Conservation (phyloP, 768 basidiomycete species). For the Calocybe gangraenosa region DNA sequence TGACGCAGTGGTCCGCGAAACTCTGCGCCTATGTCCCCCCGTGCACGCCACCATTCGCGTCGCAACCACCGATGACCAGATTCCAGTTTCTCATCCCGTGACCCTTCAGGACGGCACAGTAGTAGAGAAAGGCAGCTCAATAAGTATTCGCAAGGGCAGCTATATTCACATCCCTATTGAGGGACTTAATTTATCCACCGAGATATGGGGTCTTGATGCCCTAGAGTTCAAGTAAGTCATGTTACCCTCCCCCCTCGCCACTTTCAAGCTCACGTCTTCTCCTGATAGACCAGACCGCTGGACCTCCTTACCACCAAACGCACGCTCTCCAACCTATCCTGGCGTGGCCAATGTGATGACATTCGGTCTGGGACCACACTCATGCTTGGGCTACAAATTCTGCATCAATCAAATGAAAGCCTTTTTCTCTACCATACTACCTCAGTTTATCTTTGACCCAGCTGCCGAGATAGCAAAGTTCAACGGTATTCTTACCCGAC, state of each 20-base stretch:
- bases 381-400: constrained; percentile 48
- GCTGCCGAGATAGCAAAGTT: constrained; percentile 40
- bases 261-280: constrained; percentile 6
- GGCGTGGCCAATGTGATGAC: constrained; percentile 50
- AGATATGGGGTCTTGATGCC: constrained; percentile 55
- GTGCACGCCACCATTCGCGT: constrained; percentile 57
- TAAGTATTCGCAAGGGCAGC: constrained; percentile 49
- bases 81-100: constrained; percentile 47
- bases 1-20: constrained; percentile 55
- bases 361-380: constrained; percentile 47
- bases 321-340: constrained; percentile 33
- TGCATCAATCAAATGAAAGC: constrained; percentile 46
- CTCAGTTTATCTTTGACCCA: constrained; percentile 41
- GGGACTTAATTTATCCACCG: constrained; percentile 45
- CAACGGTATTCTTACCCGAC: constrained; percentile 46
- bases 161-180: constrained; percentile 57
- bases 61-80: constrained; percentile 46
- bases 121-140: constrained; percentile 29
- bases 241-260: not conserved
- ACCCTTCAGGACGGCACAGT: constrained; percentile 35
- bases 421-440: constrained; percentile 41
- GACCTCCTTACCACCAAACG: constrained; percentile 33
- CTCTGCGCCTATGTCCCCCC: constrained; percentile 50
- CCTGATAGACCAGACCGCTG: constrained; percentile 51
- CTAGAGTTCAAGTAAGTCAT: constrained; percentile 46